These are phyloP conservation scores for Fusarium secorum DNA, from an alignment of 2,329 filamentous ascomycete species.

Conservation along the genomic window DNA sequence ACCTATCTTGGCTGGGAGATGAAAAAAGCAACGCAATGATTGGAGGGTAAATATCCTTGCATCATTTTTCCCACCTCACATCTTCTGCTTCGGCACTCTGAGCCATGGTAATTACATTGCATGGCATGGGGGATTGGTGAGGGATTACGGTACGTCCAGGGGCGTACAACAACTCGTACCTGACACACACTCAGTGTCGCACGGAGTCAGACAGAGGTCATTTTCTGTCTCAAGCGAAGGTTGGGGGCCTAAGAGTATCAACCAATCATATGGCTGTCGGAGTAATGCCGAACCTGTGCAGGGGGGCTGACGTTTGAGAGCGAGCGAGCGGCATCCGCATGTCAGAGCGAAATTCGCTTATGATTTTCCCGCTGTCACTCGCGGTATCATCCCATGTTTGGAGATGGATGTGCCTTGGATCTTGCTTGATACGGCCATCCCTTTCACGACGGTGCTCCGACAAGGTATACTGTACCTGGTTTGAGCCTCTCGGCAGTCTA, in stretches of 20 bases:
- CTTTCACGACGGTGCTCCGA: neutral
- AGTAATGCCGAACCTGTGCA: slow-evolving; percentile 21
- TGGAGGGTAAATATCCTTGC: slow-evolving; percentile 37
- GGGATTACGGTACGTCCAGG: neutral
- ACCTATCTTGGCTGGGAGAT: neutral
- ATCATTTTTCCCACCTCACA: slow-evolving; percentile 17
- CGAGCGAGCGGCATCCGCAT: slow-evolving; percentile 19
- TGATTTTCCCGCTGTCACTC: slow-evolving; percentile 18
- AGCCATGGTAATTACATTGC: neutral
- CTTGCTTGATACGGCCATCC: slow-evolving; percentile 18
- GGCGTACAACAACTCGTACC: neutral
- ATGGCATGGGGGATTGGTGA: slow-evolving; percentile 10
- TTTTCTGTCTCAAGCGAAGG: neutral
- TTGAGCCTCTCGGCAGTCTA: slow-evolving; percentile 14
- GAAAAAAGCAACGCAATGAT: slow-evolving; percentile 26
- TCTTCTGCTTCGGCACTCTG: slow-evolving; percentile 10
- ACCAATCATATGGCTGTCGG: slow-evolving; percentile 16
- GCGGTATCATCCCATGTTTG: slow-evolving; percentile 2
- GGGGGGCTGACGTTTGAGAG: slow-evolving; percentile 22
- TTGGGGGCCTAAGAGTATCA: neutral
- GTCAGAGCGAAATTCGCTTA: slow-evolving; percentile 28
- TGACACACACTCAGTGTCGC: neutral
- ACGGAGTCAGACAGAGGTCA: neutral
- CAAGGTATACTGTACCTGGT: slow-evolving; percentile 5
- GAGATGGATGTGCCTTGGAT: slow-evolving; percentile 8